phyloP scores from a whole-genome alignment of 1,139 yeast genomes.

The Suzukiozyma palmioleophila region DNA sequence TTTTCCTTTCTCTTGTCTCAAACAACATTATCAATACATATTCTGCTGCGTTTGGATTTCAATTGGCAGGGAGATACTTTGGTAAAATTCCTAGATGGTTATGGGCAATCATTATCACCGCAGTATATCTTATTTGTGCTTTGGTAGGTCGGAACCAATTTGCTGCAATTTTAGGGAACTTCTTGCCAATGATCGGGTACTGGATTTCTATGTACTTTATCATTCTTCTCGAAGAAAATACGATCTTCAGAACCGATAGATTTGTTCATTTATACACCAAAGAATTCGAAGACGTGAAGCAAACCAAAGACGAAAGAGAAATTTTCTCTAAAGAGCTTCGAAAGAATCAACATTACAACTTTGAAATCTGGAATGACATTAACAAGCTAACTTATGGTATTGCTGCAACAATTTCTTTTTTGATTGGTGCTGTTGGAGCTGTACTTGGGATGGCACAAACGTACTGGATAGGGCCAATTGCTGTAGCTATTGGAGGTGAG shows the following conservation, averaged over 20 bases:
- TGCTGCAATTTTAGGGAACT: slow-evolving; percentile 74
- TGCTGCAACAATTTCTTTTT: slow-evolving; percentile 60
- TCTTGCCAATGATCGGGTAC: slow-evolving; percentile 91
- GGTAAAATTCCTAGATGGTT: slow-evolving; percentile 76
- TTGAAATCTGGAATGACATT: slow-evolving; percentile 62
- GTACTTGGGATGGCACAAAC: slow-evolving; percentile 81
- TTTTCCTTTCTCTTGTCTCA: slow-evolving; percentile 71
- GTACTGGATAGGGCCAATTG: slow-evolving; percentile 72
- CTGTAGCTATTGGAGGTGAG: slow-evolving; percentile 51
- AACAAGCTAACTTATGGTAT: slow-evolving; percentile 53
- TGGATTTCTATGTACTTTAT: slow-evolving; percentile 86
- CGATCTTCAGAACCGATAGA: slow-evolving; percentile 58
- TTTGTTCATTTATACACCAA: slow-evolving; percentile 47
- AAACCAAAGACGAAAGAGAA: slow-evolving; percentile 7
- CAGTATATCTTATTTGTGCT: slow-evolving; percentile 63
- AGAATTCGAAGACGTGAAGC: slow-evolving; percentile 42
- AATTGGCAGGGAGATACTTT: slow-evolving; percentile 59
- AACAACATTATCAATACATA: slow-evolving; percentile 75
- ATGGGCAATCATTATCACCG: slow-evolving; percentile 65
- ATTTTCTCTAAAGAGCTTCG: slow-evolving; percentile 10
- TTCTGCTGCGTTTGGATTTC: slow-evolving; percentile 79
- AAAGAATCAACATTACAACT: slow-evolving; percentile 47
- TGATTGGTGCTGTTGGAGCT: slow-evolving; percentile 68
- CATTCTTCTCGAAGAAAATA: slow-evolving; percentile 68
- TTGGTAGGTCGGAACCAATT: slow-evolving; percentile 75